A percentile compares a stretch with the other conserved stretches of the same genome.
These are phyloP conservation scores for Plectosphaerella plurivora DNA, from an alignment of 2,329 filamentous ascomycete species.

Conservation along the genomic window DNA sequence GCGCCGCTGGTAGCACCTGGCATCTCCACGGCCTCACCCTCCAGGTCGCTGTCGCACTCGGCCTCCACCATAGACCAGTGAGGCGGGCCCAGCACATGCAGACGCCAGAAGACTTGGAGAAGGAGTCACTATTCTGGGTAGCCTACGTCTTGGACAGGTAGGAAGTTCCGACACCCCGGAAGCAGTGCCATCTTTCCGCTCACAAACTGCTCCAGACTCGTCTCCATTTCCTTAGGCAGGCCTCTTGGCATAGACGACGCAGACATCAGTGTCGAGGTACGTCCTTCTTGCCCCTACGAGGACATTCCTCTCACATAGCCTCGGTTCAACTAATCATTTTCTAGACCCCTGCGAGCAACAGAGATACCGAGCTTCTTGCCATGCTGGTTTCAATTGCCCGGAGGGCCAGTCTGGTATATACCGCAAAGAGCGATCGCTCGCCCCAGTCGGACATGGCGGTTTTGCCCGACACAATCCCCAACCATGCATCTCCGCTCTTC, in stretches of 20 bases:
- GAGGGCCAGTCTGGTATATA: neutral
- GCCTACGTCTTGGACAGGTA: neutral
- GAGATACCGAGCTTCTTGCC: neutral
- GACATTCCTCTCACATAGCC: neutral
- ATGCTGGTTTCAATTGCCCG: neutral
- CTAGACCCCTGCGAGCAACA: neutral
- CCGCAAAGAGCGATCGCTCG: neutral
- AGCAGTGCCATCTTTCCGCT: neutral
- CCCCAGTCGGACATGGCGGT: neutral
- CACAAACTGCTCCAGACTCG: neutral
- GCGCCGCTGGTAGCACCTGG: neutral
- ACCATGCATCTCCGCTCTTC: neutral
- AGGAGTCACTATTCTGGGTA: neutral
- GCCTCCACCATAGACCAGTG: neutral
- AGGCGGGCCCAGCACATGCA: no score
- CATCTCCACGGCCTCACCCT: neutral
- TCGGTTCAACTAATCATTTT: neutral
- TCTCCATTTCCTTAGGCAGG: neutral
- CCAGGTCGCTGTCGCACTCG: neutral
- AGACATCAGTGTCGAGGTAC: neutral
- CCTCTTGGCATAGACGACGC: neutral
- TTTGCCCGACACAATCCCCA: neutral
- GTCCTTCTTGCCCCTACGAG: neutral
- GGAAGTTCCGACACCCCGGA: neutral
- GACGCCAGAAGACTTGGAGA: neutral